Evolutionary conservation across 768 basidiomycete species (phyloP).

Genomic region (Russula brevipes): DNA sequence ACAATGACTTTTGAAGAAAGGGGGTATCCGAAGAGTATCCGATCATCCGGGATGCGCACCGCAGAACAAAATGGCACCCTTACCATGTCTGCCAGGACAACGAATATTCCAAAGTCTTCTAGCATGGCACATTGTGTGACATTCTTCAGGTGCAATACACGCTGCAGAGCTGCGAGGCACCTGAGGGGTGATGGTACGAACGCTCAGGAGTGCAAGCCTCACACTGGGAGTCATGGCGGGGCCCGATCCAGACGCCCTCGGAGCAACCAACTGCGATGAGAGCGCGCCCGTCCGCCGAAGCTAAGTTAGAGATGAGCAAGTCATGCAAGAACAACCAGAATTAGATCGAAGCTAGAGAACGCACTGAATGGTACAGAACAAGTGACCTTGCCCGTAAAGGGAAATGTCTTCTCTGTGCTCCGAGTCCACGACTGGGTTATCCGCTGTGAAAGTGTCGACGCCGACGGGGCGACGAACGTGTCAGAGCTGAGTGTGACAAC

Average conservation of each 20-base stretch:
- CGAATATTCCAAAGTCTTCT: constrained; percentile 93
- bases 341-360: constrained; percentile 17
- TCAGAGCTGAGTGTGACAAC: constrained; percentile 83
- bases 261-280: constrained; percentile 92
- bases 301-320: constrained; percentile 35
- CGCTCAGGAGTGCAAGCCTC: constrained; percentile 28
- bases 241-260: constrained; percentile 96
- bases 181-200: not conserved
- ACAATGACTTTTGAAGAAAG: constrained; percentile 51
- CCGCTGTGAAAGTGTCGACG: constrained; percentile 44
- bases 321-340: not conserved
- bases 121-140: constrained; percentile 95
- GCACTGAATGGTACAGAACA: constrained; percentile 93
- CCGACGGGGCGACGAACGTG: constrained; percentile 75
- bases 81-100: constrained; percentile 90
- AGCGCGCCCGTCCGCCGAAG: constrained; percentile 74
- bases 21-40: not conserved
- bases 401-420: constrained; percentile 48
- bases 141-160: constrained; percentile 86
- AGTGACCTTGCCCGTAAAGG: constrained; percentile 80
- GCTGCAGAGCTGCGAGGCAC: constrained; percentile 66
- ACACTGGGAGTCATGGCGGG: constrained; percentile 84
- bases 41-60: not conserved
- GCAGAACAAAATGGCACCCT: not conserved
- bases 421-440: constrained; percentile 43